These are phyloP conservation scores for Pichia sp. DNA, from an alignment of 1,139 yeast species.

Conservation along the genomic window DNA sequence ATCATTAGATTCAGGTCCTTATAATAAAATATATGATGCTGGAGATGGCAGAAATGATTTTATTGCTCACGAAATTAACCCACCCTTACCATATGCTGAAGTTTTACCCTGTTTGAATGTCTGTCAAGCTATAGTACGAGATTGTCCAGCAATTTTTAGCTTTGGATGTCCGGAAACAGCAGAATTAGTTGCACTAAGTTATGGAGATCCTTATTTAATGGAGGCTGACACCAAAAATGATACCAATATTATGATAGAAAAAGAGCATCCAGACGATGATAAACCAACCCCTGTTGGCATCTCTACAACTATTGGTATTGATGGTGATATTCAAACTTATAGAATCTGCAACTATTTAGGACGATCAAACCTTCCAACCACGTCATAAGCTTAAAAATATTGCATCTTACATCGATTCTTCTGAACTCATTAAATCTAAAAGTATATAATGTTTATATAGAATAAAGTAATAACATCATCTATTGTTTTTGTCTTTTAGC, in stretches of 20 bases:
- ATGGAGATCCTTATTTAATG: constrained; percentile 32
- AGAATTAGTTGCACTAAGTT: constrained; percentile 39
- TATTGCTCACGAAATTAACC: constrained; percentile 51
- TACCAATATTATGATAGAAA: not conserved
- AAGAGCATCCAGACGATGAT: not conserved
- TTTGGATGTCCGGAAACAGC: constrained; percentile 62
- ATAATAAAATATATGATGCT: constrained; percentile 38
- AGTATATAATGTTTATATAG: no score
- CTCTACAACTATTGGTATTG: not conserved
- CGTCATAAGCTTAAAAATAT: not conserved
- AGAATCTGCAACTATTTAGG: constrained; percentile 15
- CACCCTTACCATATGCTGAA: constrained; percentile 63
- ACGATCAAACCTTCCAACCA: not conserved
- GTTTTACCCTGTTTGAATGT: constrained; percentile 79
- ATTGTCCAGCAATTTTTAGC: constrained; percentile 74
- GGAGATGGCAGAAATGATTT: constrained; percentile 57
- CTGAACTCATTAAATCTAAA: no score
- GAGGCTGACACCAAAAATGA: not conserved
- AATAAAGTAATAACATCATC: no score
- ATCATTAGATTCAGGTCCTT: constrained; percentile 41
- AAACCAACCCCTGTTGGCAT: not conserved
- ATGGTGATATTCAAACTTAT: constrained; percentile 4
- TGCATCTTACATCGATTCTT: no score
- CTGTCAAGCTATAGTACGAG: constrained; percentile 71
- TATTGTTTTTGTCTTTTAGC: constrained; percentile 10